Evolutionary conservation across 805 yeast species (phyloP), one percentile per base, ranked within the genome.

Genomic region (Suhomyces prunicola): DNA sequence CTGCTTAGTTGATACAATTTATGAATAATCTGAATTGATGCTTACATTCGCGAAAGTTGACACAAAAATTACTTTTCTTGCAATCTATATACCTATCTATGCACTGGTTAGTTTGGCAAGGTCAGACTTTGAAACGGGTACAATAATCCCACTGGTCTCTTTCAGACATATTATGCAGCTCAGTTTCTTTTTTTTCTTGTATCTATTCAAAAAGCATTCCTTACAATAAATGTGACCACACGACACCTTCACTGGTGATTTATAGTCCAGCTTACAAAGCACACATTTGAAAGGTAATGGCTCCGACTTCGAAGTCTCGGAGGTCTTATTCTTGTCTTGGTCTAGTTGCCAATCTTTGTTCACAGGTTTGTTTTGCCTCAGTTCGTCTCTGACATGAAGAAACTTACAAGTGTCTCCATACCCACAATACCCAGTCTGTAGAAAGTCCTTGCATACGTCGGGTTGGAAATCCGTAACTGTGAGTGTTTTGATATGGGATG

Each of bases 381-480:
- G 87, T 63, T 90, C 96, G 60, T 90, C 97, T 68, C 99, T 73
- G 13, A 89, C 82, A 66, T 94, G 99, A 35, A 93, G 67, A 67
- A 94, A 94, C 71, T 94, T 94, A 73, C 99, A 94, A 35, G 94
- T 87, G 61, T 94, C 99, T 7, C 99, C 99, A 66, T 87, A 94
- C 5, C 97, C 97, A 77, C 99, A 94, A 65, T 84, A 92, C 0
- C 99, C 99, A 0, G 96, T 92, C 59, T 87, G 88, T 54, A 84
- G 80, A 68, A 81, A 94, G 68, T 94, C 98, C 64, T 93, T 94
- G 66, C 99, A 94, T 1, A 94, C 86, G 64, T 94, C 97, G 1
- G 96, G 92, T 65, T 90, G 97, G 64, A 86, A 94, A 64, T 94
- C 99, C 39, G 87, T 78, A 1, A 85, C 73, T 0, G 89, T 85